phyloP scores from a whole-genome alignment of 2,329 filamentous ascomycete genomes.

The Rhynchosporium secalis region DNA sequence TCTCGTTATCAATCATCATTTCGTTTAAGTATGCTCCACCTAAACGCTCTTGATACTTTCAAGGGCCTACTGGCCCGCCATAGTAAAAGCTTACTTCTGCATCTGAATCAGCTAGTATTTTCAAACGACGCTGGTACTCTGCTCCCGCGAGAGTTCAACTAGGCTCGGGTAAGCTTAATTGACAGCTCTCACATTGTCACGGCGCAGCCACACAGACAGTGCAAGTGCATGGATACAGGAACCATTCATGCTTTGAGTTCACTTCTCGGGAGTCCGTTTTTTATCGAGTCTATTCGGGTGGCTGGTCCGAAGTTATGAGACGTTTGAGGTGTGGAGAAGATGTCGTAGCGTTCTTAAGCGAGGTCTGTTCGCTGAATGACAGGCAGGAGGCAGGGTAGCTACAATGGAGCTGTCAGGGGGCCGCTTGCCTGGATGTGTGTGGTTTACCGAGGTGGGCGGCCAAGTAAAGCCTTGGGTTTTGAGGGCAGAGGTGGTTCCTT shows the following conservation, averaged over 20 bases:
- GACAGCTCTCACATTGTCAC: background rate
- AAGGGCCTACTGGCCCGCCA: conserved; percentile 2
- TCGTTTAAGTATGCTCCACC: too few relatives aligned
- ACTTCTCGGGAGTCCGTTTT: background rate
- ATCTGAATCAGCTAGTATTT: conserved; percentile 12
- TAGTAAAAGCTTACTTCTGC: conserved; percentile 6
- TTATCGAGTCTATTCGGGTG: background rate
- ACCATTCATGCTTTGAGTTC: conserved; percentile 4
- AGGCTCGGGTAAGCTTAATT: background rate
- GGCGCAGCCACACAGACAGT: background rate
- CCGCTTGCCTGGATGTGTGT: background rate
- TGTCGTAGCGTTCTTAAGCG: conserved; percentile 9
- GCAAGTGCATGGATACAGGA: background rate
- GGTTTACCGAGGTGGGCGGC: background rate
- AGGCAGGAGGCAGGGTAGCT: background rate
- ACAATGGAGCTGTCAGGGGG: background rate
- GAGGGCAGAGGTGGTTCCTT: background rate
- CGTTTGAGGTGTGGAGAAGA: conserved; percentile 5
- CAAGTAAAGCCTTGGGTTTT: background rate
- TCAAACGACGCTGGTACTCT: background rate
- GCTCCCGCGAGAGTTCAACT: conserved; percentile 1
- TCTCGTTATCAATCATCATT: background rate
- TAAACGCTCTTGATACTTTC: background rate
- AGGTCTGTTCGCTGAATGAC: conserved; percentile 1
- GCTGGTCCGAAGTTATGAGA: conserved; percentile 14